Base-by-base conservation (phyloP, 345 rosid genomes). In the Schrenkiella parvula region DNA sequence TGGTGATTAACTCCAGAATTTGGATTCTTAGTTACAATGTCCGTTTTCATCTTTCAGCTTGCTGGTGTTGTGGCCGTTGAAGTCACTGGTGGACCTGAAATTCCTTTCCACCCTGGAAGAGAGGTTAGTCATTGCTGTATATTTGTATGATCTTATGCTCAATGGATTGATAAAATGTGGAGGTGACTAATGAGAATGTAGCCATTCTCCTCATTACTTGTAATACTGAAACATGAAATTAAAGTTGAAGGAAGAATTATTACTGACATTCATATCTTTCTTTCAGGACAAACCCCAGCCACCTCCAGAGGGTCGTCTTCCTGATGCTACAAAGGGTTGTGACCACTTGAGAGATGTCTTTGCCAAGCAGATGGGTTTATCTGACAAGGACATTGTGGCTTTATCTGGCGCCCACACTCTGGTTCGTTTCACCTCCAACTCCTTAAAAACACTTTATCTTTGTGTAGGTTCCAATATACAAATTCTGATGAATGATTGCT, bases 281-380 rank as follows among this genome's bases (percentile, higher is more conserved):
- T 60, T 22, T 51, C 89, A 93, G 98, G 98, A 93, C 88, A 89
- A 91, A 85, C 89, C 93, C 1, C 51, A 60, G 26, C 93, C 99
- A 66, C 98, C 99, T 19, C 95, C 92, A 2, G 99, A 95, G 79
- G 99, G 99, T 4, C 99, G 99, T 71, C 84, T 95, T 19, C 99
- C 99, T 42, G 90, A 95, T 82, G 97, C 99, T 26, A 91, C 87
- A 9, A 77, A 86, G 76, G 99, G 99, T 17, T 64, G 81, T 65
- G 98, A 87, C 56, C 98, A 91, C 78, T 79, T 95, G 86, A 95
- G 99, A 71, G 69, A 68, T 1, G 93, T 95, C 32, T 95, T 95
- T 37, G 35, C 57, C 19, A 34, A 14, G 35, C 88, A 82, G 68
- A 95, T 95, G 99, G 97, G 98, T 29, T 88, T 95, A 25, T 80